Base-by-base conservation (phyloP, 139 green algal genomes). In the Tetradesmus lagerheimii region DNA sequence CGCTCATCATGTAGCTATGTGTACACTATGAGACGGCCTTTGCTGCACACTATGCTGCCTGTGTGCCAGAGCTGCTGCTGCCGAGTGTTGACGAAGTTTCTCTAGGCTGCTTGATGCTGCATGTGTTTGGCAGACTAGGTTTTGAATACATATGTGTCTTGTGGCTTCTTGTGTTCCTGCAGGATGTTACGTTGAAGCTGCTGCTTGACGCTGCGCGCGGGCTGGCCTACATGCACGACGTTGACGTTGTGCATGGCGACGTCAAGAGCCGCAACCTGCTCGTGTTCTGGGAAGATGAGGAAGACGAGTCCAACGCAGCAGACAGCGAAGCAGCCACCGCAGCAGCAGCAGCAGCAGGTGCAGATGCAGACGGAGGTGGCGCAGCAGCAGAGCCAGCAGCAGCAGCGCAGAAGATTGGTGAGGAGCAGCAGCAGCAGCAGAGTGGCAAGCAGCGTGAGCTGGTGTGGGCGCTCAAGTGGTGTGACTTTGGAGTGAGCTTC, bases 211-310 rank as follows among this genome's bases (percentile, higher is more conserved):
- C 71, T 74, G 85, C 85, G 1, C 85, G 85, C 4, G 85, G 85
- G 23, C 85, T 89, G 1, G 85, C 85, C 23, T 89, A 89, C 71
- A 89, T 89, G 85, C 85, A 89, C 31, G 71, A 89, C 4, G 85
- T 83, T 8, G 85, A 83, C 64, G 74, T 89, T 9, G 71, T 83
- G 29, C 85, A 89, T 50, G 85, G 71, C 18, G 85, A 89, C 20
- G 85, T 89, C 39, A 89, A 89, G 34, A 89, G 85, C 85, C 76
- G 85, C n/a, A 89, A 89, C 85, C 47, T 89, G 71, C 85, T 89
- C 25, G 85, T 89, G 11, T 89, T 89, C 71, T 84, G 45, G 43
- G 85, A 89, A 20, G 77, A 83, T 6, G 71, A 47, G 34, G 85
- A 89, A 11, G 74, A 89, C 53, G 35, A 79, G 16, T 25, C 38